Evolutionary conservation across 345 rosid species (phyloP).

Genomic region (Noccaea bulbosa): DNA sequence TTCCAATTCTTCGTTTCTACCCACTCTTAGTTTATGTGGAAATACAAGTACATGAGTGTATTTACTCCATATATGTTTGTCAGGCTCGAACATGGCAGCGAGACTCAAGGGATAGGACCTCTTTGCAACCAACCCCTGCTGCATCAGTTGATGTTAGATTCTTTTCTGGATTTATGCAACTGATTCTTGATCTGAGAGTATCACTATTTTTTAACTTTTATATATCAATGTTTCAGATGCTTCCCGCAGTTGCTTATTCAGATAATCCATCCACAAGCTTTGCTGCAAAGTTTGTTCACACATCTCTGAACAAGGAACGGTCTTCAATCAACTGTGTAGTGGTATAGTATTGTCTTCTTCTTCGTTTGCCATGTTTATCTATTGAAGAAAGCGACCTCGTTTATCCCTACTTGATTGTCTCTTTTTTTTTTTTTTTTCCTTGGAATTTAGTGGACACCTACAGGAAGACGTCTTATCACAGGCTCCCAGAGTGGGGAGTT

Average conservation of each 20-base stretch:
- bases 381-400: neutral
- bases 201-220: slow-evolving; percentile 12
- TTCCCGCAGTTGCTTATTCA: slow-evolving; percentile 84
- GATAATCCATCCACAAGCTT: slow-evolving; percentile 97
- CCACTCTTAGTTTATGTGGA: slow-evolving; percentile 4
- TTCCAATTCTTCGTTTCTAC: neutral
- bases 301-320: slow-evolving; percentile 92
- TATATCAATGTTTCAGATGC: slow-evolving; percentile 61
- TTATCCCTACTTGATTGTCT: slow-evolving; percentile 34
- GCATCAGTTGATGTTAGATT: slow-evolving; percentile 86
- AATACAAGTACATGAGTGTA: neutral
- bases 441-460: slow-evolving; percentile 91
- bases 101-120: slow-evolving; percentile 79
- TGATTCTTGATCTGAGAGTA: slow-evolving; percentile 22
- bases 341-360: slow-evolving; percentile 52
- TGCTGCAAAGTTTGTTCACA: slow-evolving; percentile 94
- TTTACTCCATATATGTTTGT: slow-evolving; percentile 23
- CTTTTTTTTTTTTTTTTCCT: no score
- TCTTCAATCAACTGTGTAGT: slow-evolving; percentile 90
- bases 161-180: slow-evolving; percentile 24
- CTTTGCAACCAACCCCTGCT: slow-evolving; percentile 84
- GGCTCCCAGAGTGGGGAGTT: slow-evolving; percentile 98
- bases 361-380: slow-evolving; percentile 6
- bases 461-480: slow-evolving; percentile 94
- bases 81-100: slow-evolving; percentile 88